A percentile compares a stretch with the other conserved stretches of the same genome.
phyloP scores from a whole-genome alignment of 768 basidiomycete species.

The Coprinellus aureogranulatus region DNA sequence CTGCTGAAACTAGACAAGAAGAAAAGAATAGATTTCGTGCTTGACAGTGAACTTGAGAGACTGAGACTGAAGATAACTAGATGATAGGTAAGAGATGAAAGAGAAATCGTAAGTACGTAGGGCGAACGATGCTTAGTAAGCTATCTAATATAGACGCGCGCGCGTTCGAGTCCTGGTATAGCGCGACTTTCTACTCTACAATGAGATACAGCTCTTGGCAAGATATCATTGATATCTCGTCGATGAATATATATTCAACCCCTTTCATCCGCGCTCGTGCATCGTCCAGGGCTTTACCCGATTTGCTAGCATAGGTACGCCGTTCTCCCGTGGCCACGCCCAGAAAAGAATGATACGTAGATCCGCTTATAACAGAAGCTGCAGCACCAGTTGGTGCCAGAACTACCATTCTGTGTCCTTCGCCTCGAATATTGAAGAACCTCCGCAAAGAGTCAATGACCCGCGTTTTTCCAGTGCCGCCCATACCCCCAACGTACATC shows the following conservation, averaged over 20 bases:
- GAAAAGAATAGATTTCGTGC: no score
- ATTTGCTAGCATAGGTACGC: background rate
- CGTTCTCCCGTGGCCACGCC: background rate
- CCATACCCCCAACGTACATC: slow-evolving; percentile 18
- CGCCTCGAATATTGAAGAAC: slow-evolving; percentile 18
- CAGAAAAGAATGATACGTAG: slow-evolving; percentile 22
- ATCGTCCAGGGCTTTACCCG: background rate
- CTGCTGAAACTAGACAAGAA: no score
- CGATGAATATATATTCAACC: slow-evolving; percentile 38
- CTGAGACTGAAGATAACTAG: no score
- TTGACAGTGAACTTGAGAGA: no score
- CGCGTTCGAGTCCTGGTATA: no score
- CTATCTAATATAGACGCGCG: no score
- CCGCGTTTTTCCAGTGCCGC: slow-evolving; percentile 16
- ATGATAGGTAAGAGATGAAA: no score
- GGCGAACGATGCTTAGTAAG: no score
- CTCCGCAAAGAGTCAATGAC: slow-evolving; percentile 22
- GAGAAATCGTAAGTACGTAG: no score
- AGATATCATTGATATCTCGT: slow-evolving; percentile 27
- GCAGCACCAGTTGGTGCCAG: slow-evolving; percentile 26
- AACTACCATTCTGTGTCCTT: slow-evolving; percentile 24
- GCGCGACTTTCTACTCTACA: no score
- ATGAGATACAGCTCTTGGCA: no score
- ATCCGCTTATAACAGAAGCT: slow-evolving; percentile 23
- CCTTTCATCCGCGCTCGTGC: slow-evolving; percentile 8